Percentiles rank a stretch among this genome's conserved stretches.
Conservation (phyloP, 2,329 filamentous ascomycete genomes). For the Teratosphaeria pseudoeucalypti region DNA sequence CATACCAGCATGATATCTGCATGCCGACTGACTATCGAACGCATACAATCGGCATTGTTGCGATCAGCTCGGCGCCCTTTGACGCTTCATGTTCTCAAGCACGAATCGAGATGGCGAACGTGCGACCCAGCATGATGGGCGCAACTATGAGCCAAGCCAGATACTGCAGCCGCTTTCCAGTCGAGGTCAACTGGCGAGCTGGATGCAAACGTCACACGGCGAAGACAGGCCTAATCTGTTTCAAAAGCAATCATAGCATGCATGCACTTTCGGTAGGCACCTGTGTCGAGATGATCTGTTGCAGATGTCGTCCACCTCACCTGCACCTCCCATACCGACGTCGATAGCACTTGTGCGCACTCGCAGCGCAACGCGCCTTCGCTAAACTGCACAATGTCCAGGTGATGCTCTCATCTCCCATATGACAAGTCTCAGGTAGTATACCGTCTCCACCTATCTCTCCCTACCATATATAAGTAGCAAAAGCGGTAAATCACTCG, state of each 20-base stretch:
- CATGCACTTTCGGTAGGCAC: not conserved
- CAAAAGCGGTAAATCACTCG: not conserved
- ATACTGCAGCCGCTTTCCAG: not conserved
- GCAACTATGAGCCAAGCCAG: not conserved
- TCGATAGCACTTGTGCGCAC: not conserved
- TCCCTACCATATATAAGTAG: not conserved
- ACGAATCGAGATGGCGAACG: not conserved
- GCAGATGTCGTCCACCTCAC: not conserved
- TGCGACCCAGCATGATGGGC: not conserved
- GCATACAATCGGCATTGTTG: not conserved
- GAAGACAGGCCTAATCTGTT: not conserved
- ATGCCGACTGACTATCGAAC: not conserved
- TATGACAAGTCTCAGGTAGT: not conserved
- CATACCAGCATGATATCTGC: not conserved
- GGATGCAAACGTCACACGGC: not conserved
- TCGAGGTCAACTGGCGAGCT: too few species aligned
- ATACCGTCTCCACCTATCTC: not conserved
- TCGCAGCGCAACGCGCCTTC: not conserved
- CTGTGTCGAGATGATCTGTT: not conserved
- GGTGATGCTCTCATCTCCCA: not conserved
- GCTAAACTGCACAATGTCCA: not conserved
- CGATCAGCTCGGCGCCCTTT: not conserved
- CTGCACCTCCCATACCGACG: not conserved
- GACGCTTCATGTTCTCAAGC: not conserved
- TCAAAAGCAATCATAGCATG: not conserved